Conservation (phyloP, 805 yeast genomes). For the Jamesozyma jinghongensis region DNA sequence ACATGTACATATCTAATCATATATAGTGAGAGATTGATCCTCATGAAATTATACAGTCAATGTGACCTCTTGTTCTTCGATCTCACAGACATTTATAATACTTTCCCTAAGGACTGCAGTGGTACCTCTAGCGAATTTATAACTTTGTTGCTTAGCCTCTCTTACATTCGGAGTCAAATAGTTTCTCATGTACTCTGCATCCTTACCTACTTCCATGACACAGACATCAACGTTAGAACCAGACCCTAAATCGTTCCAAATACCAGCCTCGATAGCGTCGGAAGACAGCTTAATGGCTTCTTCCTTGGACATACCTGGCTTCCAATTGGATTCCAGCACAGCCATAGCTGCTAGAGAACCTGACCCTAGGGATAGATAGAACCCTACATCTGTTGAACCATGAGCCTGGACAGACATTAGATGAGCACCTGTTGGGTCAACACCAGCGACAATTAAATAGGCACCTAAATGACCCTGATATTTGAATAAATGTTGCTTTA, state of each 20-base stretch:
- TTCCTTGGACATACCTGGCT: constrained; percentile 63
- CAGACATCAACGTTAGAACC: constrained; percentile 97
- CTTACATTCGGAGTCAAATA: constrained; percentile 87
- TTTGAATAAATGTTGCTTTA: constrained; percentile 92
- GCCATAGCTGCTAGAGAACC: constrained; percentile 99
- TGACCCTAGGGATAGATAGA: constrained; percentile 85
- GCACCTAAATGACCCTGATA: constrained; percentile 98
- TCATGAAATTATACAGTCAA: no score
- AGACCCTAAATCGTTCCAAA: constrained; percentile 97
- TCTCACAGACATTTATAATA: constrained; percentile 55
- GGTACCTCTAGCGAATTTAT: constrained; percentile 88
- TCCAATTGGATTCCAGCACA: constrained; percentile 84
- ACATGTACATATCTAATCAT: neutral
- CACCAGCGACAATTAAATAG: constrained; percentile 95
- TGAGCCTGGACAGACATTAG: constrained; percentile 92
- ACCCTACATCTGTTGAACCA: constrained; percentile 95
- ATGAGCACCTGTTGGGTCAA: constrained; percentile 93
- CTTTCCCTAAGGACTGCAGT: constrained; percentile 73
- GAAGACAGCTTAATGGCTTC: constrained; percentile 89
- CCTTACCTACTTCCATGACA: constrained; percentile 90
- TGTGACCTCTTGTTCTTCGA: constrained; percentile 50
- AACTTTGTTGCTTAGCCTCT: constrained; percentile 68
- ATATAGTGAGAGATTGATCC: neutral
- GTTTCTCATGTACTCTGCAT: constrained; percentile 77
- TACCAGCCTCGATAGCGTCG: constrained; percentile 94